Conservation (phyloP, 2,329 filamentous ascomycete species). For the Calonectria hawksworthii region DNA sequence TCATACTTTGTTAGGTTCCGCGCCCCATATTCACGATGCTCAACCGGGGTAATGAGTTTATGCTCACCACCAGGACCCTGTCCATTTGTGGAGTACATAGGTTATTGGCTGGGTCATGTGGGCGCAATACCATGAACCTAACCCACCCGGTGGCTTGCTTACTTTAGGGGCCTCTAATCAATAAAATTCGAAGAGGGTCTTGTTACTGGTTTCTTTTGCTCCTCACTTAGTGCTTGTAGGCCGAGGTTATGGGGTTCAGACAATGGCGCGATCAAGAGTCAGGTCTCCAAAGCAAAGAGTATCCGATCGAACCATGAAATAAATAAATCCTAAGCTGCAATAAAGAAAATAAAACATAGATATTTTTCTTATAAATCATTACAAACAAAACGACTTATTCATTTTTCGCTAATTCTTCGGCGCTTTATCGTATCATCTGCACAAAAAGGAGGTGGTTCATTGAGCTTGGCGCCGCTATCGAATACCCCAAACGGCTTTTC, state of each 20-base stretch:
- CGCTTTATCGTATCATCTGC: background rate
- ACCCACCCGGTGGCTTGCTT: background rate
- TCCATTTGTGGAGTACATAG: background rate
- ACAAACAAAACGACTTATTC: too few species aligned
- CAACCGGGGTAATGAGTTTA: background rate
- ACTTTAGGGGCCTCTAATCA: background rate
- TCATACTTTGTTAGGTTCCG: background rate
- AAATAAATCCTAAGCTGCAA: background rate
- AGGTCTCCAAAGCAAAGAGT: background rate
- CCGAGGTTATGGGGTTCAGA: background rate
- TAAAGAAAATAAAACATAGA: too few species aligned
- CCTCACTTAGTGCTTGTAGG: background rate
- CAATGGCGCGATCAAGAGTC: background rate
- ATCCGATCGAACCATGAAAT: background rate
- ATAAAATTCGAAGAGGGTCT: background rate
- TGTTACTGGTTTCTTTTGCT: background rate
- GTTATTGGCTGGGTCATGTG: background rate
- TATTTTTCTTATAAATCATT: too few species aligned
- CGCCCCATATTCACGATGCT: background rate
- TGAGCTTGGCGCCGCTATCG: background rate
- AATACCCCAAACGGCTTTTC: background rate
- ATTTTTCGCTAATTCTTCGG: background rate
- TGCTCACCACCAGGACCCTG: background rate
- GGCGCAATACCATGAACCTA: background rate
- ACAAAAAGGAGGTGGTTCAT: background rate